These are phyloP conservation scores for Ensete glaucum DNA, from an alignment of 176 grass and related monocot genomes.

Conservation along the genomic window DNA sequence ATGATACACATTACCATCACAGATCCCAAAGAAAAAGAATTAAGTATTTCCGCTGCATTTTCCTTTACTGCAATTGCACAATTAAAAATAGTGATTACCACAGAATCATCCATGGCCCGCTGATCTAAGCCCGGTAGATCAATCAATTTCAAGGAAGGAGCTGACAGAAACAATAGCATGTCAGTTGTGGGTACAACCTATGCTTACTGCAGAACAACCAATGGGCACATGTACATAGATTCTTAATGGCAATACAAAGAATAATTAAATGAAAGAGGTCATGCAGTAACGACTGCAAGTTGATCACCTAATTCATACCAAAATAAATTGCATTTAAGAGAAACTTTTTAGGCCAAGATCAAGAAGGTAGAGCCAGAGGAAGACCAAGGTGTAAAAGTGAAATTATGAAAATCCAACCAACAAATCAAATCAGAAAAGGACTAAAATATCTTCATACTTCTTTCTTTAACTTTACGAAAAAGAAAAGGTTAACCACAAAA, in stretches of 20 bases:
- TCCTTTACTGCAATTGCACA: neutral
- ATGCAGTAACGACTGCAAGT: neutral
- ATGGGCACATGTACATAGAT: no score
- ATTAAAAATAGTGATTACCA: constrained; percentile 30
- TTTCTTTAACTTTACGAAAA: neutral
- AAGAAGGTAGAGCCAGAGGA: neutral
- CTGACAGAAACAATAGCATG: constrained; percentile 33
- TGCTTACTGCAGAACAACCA: constrained; percentile 3
- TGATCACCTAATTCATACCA: neutral
- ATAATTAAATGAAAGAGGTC: neutral
- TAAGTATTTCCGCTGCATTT: neutral
- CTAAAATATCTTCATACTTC: neutral
- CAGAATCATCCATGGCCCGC: constrained; percentile 75
- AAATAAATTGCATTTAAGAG: neutral
- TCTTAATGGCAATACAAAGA: neutral
- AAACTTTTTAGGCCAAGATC: neutral
- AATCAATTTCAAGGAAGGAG: constrained; percentile 93
- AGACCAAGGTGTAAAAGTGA: neutral
- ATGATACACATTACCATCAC: neutral
- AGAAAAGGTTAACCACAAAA: neutral
- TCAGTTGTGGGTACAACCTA: constrained; percentile 1
- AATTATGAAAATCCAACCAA: neutral
- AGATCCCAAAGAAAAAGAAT: neutral
- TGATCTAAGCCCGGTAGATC: constrained; percentile 98
- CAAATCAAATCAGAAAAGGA: neutral